Conservation (phyloP, 768 basidiomycete genomes). For the Tylopilus sp. region DNA sequence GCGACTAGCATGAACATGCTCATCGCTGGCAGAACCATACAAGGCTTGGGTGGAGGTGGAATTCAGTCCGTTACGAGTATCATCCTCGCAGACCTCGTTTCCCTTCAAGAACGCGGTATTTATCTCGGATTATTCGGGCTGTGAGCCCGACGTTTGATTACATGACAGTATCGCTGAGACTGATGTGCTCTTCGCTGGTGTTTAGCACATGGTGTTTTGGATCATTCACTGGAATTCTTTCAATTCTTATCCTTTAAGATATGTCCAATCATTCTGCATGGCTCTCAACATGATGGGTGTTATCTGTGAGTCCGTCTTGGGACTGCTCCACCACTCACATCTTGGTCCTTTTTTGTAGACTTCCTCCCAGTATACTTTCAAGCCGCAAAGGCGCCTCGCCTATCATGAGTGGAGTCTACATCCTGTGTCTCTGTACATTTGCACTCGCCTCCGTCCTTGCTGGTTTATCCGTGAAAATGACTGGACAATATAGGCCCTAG, state of each 20-base stretch:
- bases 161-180: not conserved
- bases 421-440: slow-evolving; percentile 36
- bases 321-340: not conserved
- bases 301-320: slow-evolving; percentile 17
- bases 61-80: slow-evolving; percentile 36
- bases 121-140: slow-evolving; percentile 29
- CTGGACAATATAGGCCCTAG: slow-evolving; percentile 36
- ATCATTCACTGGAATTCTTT: too few species aligned
- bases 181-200: not conserved
- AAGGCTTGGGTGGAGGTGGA: slow-evolving; percentile 37
- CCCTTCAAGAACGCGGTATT: slow-evolving; percentile 39
- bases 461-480: slow-evolving; percentile 35
- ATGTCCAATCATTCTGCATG: slow-evolving; percentile 31
- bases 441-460: slow-evolving; percentile 38
- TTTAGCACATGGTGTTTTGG: slow-evolving; percentile 33
- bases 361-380: slow-evolving; percentile 40
- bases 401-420: slow-evolving; percentile 32
- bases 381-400: slow-evolving; percentile 37
- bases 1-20: slow-evolving; percentile 20
- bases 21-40: slow-evolving; percentile 27
- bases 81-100: slow-evolving; percentile 41
- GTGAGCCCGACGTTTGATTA: slow-evolving; percentile 1
- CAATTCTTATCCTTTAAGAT: slow-evolving; percentile 21
- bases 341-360: slow-evolving; percentile 25
- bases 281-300: slow-evolving; percentile 18